Evolutionary conservation across 768 basidiomycete genomes (phyloP).

Genomic region (Tylopilus balloui): DNA sequence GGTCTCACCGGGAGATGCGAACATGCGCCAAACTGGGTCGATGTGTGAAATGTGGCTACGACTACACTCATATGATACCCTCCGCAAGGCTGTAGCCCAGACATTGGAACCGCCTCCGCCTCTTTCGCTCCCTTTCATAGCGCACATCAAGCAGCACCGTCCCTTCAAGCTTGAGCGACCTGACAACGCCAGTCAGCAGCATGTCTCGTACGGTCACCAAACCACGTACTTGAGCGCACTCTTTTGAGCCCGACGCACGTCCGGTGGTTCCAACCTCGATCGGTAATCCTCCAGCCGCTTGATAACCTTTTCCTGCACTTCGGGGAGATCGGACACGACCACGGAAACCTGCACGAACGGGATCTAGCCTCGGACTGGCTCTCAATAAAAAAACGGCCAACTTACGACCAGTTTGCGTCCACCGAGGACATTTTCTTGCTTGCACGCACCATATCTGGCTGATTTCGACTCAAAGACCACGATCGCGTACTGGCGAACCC

Average conservation of each 20-base stretch:
- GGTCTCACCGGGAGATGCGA: slow-evolving; percentile 19
- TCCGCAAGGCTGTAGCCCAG: slow-evolving; percentile 17
- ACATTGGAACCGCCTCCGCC: slow-evolving; percentile 2
- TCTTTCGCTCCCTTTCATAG: neutral
- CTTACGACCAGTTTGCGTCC: slow-evolving; percentile 42
- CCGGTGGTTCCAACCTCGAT: slow-evolving; percentile 12
- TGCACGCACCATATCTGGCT: slow-evolving; percentile 41
- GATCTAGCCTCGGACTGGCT: neutral
- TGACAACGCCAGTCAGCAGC: slow-evolving; percentile 11
- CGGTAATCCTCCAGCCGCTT: slow-evolving; percentile 25
- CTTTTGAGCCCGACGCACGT: slow-evolving; percentile 19
- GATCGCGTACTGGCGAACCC: slow-evolving; percentile 47
- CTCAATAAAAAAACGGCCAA: slow-evolving; percentile 9
- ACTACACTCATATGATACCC: slow-evolving; percentile 15
- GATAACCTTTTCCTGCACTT: slow-evolving; percentile 28
- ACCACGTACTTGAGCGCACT: slow-evolving; percentile 22
- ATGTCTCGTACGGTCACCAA: neutral
- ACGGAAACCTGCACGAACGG: slow-evolving; percentile 22
- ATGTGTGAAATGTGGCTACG: slow-evolving; percentile 25
- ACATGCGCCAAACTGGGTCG: neutral
- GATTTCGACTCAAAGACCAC: slow-evolving; percentile 39
- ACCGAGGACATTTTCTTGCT: slow-evolving; percentile 36
- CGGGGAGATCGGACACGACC: slow-evolving; percentile 32
- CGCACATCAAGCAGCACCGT: slow-evolving; percentile 24
- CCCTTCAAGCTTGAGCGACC: slow-evolving; percentile 25